Percentiles rank a stretch among this genome's conserved stretches.
Conservation (phyloP, 169 alveolate species). For the Plasmodium ovale region DNA sequence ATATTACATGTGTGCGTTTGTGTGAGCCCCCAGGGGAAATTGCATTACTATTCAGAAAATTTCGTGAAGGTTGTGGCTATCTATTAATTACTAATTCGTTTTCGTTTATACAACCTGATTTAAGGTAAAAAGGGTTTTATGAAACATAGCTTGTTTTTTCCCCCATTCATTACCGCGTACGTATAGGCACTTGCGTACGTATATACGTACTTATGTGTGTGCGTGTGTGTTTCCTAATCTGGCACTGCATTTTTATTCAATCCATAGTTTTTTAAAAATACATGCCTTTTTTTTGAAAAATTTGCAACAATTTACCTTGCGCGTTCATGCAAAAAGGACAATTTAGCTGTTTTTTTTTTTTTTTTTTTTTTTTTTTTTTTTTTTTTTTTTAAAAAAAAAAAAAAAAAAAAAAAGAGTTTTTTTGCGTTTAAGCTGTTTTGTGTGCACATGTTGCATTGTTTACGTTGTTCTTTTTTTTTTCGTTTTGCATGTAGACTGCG, state of each 20-base stretch:
- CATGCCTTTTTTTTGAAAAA: background rate
- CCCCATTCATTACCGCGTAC: background rate
- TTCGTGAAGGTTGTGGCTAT: too few relatives aligned
- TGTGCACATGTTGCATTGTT: background rate
- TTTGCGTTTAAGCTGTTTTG: background rate
- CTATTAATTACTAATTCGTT: too few relatives aligned
- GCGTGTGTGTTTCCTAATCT: background rate
- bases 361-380: background rate
- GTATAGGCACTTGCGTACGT: background rate
- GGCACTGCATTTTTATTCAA: background rate
- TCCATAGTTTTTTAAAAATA: constrained; percentile 21
- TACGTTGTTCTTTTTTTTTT: background rate
- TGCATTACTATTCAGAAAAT: too few relatives aligned
- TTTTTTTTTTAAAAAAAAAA: constrained; percentile 1
- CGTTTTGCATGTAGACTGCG: background rate
- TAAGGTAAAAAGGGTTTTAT: too few relatives aligned
- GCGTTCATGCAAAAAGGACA: constrained; percentile 17
- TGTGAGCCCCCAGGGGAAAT: too few relatives aligned
- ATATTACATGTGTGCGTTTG: too few relatives aligned
- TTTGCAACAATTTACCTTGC: constrained; percentile 5
- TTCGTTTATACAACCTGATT: too few relatives aligned
- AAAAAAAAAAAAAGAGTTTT: constrained; percentile 14
- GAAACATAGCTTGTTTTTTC: too few relatives aligned
- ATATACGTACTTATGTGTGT: background rate
- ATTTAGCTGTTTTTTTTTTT: background rate